A percentile compares a stretch with the other conserved stretches of the same genome.
phyloP scores from a whole-genome alignment of 2,329 filamentous ascomycete genomes.

The Botrytis paeoniae region DNA sequence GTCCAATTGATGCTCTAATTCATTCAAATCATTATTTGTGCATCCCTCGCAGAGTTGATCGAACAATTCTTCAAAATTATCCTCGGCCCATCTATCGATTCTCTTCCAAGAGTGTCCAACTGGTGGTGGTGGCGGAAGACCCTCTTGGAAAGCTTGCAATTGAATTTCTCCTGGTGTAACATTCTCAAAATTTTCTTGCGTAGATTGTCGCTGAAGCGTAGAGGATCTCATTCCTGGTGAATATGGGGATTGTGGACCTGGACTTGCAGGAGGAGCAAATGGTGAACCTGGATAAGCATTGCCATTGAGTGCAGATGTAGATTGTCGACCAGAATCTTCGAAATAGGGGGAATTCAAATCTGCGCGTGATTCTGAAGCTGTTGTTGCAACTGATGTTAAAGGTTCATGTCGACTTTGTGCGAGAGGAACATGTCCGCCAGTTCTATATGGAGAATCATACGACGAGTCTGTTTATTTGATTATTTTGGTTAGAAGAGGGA shows the following conservation, averaged over 20 bases:
- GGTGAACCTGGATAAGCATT: conserved; percentile 52
- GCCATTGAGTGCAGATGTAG: conserved; percentile 51
- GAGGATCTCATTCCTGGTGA: conserved; percentile 86
- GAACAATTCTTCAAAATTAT: conserved; percentile 89
- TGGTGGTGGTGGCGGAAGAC: conserved; percentile 83
- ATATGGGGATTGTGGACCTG: conserved; percentile 67
- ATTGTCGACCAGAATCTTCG: conserved; percentile 62
- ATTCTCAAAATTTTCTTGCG: conserved; percentile 66
- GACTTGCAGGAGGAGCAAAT: conserved; percentile 44
- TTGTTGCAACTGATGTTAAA: conserved; percentile 82
- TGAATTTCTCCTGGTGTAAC: conserved; percentile 79
- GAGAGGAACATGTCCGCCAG: conserved; percentile 84
- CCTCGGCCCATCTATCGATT: conserved; percentile 91
- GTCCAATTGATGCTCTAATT: conserved; percentile 92
- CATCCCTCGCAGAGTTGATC: conserved; percentile 92
- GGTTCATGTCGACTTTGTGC: conserved; percentile 77
- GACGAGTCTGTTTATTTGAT: conserved; percentile 66
- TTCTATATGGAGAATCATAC: conserved; percentile 89
- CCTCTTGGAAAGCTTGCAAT: conserved; percentile 94
- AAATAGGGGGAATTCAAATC: conserved; percentile 78
- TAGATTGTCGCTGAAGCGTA: conserved; percentile 61
- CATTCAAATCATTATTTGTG: conserved; percentile 92
- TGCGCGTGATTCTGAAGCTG: conserved; percentile 78
- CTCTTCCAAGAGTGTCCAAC: conserved; percentile 87
- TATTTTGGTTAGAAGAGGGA: not conserved